These are phyloP conservation scores for Hansenula anomala DNA, from an alignment of 1,139 yeast genomes.

Conservation along the genomic window DNA sequence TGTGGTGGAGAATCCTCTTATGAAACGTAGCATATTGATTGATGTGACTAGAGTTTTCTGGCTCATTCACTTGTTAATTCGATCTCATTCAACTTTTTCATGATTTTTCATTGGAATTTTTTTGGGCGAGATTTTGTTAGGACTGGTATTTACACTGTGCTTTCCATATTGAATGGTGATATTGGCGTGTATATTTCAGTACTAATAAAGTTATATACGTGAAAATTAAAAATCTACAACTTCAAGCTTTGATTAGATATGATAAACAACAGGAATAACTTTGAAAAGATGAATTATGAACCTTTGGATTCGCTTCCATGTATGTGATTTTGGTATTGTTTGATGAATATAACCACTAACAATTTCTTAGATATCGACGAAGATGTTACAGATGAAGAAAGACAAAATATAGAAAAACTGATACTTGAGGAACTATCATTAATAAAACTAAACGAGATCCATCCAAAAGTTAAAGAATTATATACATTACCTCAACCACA, in stretches of 20 bases:
- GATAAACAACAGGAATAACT: too few relatives aligned
- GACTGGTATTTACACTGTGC: constrained; percentile 13
- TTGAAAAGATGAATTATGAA: constrained; percentile 14
- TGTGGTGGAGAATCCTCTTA: constrained; percentile 12
- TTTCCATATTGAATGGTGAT: not conserved
- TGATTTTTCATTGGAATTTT: not conserved
- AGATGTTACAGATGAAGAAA: constrained; percentile 16
- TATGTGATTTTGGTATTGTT: constrained; percentile 4
- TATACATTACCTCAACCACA: constrained; percentile 5
- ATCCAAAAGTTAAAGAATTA: constrained; percentile 6
- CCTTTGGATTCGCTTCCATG: constrained; percentile 20
- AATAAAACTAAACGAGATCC: constrained; percentile 4
- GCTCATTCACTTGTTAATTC: too few relatives aligned
- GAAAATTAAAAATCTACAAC: too few relatives aligned
- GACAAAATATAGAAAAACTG: constrained; percentile 9
- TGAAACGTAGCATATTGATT: constrained; percentile 14
- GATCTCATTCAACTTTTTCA: too few relatives aligned
- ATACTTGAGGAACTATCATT: constrained; percentile 11
- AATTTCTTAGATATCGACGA: constrained; percentile 15
- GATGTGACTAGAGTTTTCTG: too few relatives aligned
- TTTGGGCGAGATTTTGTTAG: constrained; percentile 6
- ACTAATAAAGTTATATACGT: not conserved
- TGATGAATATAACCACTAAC: constrained; percentile 2
- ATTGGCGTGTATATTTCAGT: constrained; percentile 6
- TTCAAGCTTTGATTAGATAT: too few relatives aligned